Evolutionary conservation across 768 basidiomycete species (phyloP).

Genomic region (Gautieria morchelliformis): DNA sequence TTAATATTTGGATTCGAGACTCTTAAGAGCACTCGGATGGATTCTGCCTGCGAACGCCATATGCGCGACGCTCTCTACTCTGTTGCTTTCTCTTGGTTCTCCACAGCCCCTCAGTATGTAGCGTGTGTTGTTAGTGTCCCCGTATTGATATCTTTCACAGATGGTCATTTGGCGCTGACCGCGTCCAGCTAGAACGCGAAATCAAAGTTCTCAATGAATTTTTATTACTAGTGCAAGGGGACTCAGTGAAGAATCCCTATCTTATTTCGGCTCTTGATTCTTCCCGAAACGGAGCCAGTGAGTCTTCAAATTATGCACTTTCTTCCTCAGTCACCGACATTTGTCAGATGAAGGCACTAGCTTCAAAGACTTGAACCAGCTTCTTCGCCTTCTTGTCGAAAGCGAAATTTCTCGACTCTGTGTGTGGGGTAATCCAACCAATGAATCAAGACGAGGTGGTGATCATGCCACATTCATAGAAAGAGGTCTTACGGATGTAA

Average conservation of each 20-base stretch:
- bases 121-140: background rate
- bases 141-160: constrained; percentile 29
- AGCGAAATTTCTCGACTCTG: constrained; percentile 80
- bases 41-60: constrained; percentile 67
- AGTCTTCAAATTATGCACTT: background rate
- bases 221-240: constrained; percentile 62
- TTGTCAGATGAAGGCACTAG: constrained; percentile 44
- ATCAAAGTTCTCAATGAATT: constrained; percentile 84
- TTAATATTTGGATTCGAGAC: constrained; percentile 90
- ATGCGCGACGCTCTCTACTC: constrained; percentile 69
- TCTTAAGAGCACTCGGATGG: constrained; percentile 78
- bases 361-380: constrained; percentile 59
- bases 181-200: constrained; percentile 83
- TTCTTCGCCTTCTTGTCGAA: constrained; percentile 78
- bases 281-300: background rate
- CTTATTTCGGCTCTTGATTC: constrained; percentile 11
- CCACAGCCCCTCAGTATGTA: constrained; percentile 82
- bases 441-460: constrained; percentile 58
- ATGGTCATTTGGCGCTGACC: constrained; percentile 94
- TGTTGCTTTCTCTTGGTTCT: constrained; percentile 86
- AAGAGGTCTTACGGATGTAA: constrained; percentile 54
- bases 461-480: constrained; percentile 52
- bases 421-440: constrained; percentile 86
- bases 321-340: constrained; percentile 11
- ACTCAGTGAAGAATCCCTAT: constrained; percentile 48